Conservation (phyloP, 352 stramenopile genomes). For the Achlya hypogyna region DNA sequence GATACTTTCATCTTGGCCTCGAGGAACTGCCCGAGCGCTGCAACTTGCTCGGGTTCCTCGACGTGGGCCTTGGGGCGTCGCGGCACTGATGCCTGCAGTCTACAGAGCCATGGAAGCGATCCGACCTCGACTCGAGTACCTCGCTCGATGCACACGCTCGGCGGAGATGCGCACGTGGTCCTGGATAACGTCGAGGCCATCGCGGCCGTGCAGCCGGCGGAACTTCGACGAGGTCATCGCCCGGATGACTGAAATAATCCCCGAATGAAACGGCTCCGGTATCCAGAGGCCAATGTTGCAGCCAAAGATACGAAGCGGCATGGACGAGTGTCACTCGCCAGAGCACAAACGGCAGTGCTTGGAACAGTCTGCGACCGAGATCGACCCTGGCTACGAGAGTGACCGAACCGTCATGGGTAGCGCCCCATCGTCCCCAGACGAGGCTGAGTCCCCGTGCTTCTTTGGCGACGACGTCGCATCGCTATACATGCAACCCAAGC, state of each 20-base stretch:
- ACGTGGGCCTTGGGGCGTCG: not conserved
- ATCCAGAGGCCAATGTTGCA: too few relatives aligned
- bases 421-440: not conserved
- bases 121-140: not conserved
- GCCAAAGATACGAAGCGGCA: not conserved
- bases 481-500: too few relatives aligned
- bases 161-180: conserved; percentile 11
- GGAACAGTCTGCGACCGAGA: not conserved
- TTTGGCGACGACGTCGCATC: not conserved
- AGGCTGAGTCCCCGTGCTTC: conserved; percentile 7
- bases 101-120: not conserved
- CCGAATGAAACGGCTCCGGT: too few relatives aligned
- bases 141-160: conserved; percentile 11
- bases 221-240: too few relatives aligned
- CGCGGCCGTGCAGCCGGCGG: not conserved
- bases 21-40: not conserved
- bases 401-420: conserved; percentile 10
- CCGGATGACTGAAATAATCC: too few relatives aligned
- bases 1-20: conserved; percentile 3
- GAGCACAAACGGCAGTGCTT: not conserved
- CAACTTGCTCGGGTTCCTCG: not conserved
- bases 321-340: not conserved
- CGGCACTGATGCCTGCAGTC: not conserved
- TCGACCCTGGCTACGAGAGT: conserved; percentile 3
- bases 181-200: conserved; percentile 20